These are phyloP conservation scores for Solanum sejunctum DNA, from an alignment of 257 asterid species.

Conservation along the genomic window DNA sequence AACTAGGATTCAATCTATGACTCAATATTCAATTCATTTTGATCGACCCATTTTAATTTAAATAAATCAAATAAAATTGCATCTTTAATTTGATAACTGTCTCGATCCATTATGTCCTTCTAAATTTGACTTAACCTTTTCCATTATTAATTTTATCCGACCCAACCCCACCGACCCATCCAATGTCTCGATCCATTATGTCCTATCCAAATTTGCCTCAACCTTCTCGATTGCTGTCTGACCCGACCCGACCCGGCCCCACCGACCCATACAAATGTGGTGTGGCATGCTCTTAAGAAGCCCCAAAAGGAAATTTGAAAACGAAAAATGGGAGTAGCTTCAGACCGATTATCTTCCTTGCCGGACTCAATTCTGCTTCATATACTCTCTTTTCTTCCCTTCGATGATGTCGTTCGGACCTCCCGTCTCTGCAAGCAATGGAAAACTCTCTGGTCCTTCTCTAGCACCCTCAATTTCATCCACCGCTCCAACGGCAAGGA, in stretches of 20 bases:
- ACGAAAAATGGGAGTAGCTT: not conserved
- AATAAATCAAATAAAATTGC: too few relatives aligned
- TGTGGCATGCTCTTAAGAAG: not conserved
- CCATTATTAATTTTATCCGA: too few relatives aligned
- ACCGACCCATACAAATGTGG: not conserved
- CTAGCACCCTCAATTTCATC: not conserved
- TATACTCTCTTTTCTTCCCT: not conserved
- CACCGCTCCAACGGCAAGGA: not conserved
- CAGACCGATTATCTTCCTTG: not conserved
- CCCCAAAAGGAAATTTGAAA: not conserved
- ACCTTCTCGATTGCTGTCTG: too few relatives aligned
- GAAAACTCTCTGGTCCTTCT: not conserved
- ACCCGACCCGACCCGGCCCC: not conserved
- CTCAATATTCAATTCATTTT: too few relatives aligned
- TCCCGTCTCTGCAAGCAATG: not conserved
- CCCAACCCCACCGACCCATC: too few relatives aligned
- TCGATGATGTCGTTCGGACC: not conserved
- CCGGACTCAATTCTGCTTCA: not conserved
- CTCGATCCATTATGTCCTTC: too few relatives aligned
- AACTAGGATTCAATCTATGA: too few relatives aligned
- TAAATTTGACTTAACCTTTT: too few relatives aligned
- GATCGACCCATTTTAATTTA: too few relatives aligned
- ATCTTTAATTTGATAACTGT: too few relatives aligned
- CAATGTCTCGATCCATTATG: too few relatives aligned
- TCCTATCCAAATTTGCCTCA: too few relatives aligned